Evolutionary conservation across 2,329 filamentous ascomycete genomes (phyloP).

Genomic region (Venturia asperata): DNA sequence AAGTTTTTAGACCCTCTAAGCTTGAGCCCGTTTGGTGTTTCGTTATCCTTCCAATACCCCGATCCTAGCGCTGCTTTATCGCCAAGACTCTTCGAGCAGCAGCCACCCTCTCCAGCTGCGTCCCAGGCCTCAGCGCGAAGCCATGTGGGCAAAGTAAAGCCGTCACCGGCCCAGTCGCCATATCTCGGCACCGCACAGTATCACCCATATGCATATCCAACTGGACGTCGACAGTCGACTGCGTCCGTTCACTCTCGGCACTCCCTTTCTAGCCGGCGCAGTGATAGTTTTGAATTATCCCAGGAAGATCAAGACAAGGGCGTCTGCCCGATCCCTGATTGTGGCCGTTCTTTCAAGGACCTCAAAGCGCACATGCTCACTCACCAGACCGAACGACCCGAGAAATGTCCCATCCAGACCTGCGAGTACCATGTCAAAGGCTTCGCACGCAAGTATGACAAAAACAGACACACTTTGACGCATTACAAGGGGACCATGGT

Average conservation of each 20-base stretch:
- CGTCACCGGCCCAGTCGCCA: slow-evolving; percentile 55
- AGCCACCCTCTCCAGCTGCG: slow-evolving; percentile 57
- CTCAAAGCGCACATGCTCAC: slow-evolving; percentile 92
- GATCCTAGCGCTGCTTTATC: slow-evolving; percentile 36
- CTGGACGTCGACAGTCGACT: slow-evolving; percentile 58
- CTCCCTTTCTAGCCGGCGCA: slow-evolving; percentile 51
- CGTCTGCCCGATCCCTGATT: slow-evolving; percentile 75
- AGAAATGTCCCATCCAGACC: slow-evolving; percentile 87
- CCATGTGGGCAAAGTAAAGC: slow-evolving; percentile 36
- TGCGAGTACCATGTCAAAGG: slow-evolving; percentile 92
- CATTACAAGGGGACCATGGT: slow-evolving; percentile 98
- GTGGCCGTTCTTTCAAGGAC: slow-evolving; percentile 82
- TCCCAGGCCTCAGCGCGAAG: slow-evolving; percentile 46
- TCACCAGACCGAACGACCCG: slow-evolving; percentile 80
- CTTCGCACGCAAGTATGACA: slow-evolving; percentile 92
- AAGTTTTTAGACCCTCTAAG: slow-evolving; percentile 48
- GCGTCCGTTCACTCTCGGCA: slow-evolving; percentile 62
- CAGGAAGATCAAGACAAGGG: slow-evolving; percentile 59
- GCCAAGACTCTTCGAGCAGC: slow-evolving; percentile 37
- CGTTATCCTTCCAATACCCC: slow-evolving; percentile 35
- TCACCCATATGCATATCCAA: slow-evolving; percentile 44
- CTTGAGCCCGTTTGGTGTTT: slow-evolving; percentile 45
- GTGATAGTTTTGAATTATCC: slow-evolving; percentile 35
- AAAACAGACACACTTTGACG: slow-evolving; percentile 87
- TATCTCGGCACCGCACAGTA: slow-evolving; percentile 52